Conservation (phyloP, 768 basidiomycete species). For the Pleurotus citrinopileatus region DNA sequence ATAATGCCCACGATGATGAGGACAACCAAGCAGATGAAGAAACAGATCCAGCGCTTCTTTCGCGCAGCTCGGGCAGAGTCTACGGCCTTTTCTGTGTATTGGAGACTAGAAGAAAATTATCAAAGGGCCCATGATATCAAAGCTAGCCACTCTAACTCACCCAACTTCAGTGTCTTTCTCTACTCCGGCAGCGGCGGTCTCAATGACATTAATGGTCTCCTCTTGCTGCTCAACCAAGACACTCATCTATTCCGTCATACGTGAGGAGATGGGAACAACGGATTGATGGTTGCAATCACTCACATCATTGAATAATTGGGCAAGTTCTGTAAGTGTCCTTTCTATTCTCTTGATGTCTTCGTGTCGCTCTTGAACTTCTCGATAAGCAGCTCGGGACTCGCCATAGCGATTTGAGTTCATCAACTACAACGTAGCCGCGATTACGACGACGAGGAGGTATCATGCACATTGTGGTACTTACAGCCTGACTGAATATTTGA, state of each 20-base stretch:
- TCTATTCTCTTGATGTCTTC: slow-evolving; percentile 96
- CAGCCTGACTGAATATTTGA: slow-evolving; percentile 91
- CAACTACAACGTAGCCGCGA: slow-evolving; percentile 44
- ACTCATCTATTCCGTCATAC: slow-evolving; percentile 64
- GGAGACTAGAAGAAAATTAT: slow-evolving; percentile 44
- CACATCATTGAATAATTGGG: slow-evolving; percentile 94
- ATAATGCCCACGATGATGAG: slow-evolving; percentile 67
- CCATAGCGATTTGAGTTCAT: slow-evolving; percentile 90
- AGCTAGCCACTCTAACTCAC: slow-evolving; percentile 42
- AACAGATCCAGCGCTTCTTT: slow-evolving; percentile 98
- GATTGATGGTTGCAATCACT: slow-evolving; percentile 20
- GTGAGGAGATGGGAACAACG: not conserved
- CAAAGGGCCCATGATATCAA: not conserved
- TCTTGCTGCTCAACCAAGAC: slow-evolving; percentile 94
- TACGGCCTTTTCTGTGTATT: slow-evolving; percentile 86
- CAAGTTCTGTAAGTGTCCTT: slow-evolving; percentile 87
- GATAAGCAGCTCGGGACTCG: slow-evolving; percentile 85
- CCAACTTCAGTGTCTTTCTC: slow-evolving; percentile 86
- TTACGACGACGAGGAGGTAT: not conserved
- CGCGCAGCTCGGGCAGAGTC: slow-evolving; percentile 83
- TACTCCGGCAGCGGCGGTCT: slow-evolving; percentile 69
- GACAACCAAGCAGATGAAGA: slow-evolving; percentile 66
- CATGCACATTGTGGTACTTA: slow-evolving; percentile 26
- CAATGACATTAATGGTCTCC: slow-evolving; percentile 80
- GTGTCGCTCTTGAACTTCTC: slow-evolving; percentile 96